phyloP scores from a whole-genome alignment of 371 early-diverging fungal species.

The Haplosporangium sp. region DNA sequence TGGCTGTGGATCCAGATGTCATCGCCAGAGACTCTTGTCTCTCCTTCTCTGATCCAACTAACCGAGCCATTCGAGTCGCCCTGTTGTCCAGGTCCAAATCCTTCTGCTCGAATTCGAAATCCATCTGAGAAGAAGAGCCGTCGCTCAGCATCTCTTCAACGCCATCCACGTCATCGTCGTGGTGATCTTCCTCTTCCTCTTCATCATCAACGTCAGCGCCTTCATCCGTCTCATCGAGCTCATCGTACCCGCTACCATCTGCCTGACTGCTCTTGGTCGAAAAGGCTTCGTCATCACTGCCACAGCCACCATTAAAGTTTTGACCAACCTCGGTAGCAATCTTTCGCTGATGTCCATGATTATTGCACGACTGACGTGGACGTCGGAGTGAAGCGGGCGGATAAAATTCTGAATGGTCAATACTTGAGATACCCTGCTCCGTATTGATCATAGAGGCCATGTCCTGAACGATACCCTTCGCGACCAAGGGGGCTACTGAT shows the following conservation, averaged over 20 bases:
- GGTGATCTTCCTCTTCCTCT: too few relatives aligned
- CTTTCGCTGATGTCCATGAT: constrained; percentile 1
- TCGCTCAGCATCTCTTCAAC: background rate
- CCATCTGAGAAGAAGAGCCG: background rate
- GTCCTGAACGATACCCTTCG: constrained; percentile 16
- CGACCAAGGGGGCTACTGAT: background rate
- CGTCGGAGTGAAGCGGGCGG: too few relatives aligned
- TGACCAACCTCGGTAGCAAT: background rate
- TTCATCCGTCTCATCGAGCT: constrained; percentile 9
- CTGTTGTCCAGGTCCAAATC: background rate
- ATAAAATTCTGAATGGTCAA: too few relatives aligned
- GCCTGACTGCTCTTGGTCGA: background rate
- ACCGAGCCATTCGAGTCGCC: background rate
- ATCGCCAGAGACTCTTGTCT: too few relatives aligned
- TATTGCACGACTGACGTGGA: constrained; percentile 11
- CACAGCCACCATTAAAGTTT: background rate
- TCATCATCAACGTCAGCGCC: too few relatives aligned
- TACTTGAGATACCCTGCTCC: background rate
- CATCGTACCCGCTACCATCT: background rate
- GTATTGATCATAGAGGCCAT: constrained; percentile 26
- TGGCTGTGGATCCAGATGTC: too few relatives aligned
- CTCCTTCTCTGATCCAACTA: too few relatives aligned
- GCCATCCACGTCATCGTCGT: constrained; percentile 1
- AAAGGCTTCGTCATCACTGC: background rate
- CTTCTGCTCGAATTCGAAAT: background rate